Base-by-base conservation (phyloP, 305 asterid species). In the Lippia alba region DNA sequence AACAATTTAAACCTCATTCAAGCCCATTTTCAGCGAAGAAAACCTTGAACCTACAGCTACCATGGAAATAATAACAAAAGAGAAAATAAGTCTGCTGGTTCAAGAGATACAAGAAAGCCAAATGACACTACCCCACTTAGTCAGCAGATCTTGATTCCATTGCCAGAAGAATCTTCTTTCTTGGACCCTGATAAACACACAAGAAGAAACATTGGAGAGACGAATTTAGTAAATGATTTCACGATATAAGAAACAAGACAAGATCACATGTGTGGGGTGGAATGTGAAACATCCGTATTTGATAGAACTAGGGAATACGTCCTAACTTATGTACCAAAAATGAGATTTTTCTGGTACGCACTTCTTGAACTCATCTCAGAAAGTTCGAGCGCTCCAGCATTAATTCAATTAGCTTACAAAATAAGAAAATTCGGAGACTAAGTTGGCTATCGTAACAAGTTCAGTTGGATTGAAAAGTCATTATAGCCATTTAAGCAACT, bases 91-190 rank as follows among this genome's bases (percentile, higher is more conserved):
- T 77, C 79, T 55, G 73, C 66, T 61, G 70, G 40, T 58, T 55
- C 14, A 50, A 34, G 56, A 74, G 73, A 73, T 69, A 66, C 67
- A 61, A 58, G 66, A 64, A 68, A 14, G 63, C 64, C 67, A 57
- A 54, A 49, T 1, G 70, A 66, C 12, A 55, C 78, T 40, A 67
- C 73, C 71, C 62, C 67, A 44, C 50, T 57, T 19, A 74, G 57
- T 17, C 74, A 9, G 84, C 82, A 66, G 78, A 77, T 81, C 83
- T 85, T 56, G 96, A 80, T 73, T 90, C 98, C 89, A 93, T 77
- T 3, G 89, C 93, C 50, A 89, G 82, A 78, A 87, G 84, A 78
- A 89, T 89, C 89, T 89, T 89, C 88, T 89, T 89, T 78, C 96
- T 84, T 16, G 96, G 93, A 64, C 97, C 97, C 97, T 90, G 91